Base-by-base conservation (phyloP, 129 eudicot genomes). In the Lactuca saligna region DNA sequence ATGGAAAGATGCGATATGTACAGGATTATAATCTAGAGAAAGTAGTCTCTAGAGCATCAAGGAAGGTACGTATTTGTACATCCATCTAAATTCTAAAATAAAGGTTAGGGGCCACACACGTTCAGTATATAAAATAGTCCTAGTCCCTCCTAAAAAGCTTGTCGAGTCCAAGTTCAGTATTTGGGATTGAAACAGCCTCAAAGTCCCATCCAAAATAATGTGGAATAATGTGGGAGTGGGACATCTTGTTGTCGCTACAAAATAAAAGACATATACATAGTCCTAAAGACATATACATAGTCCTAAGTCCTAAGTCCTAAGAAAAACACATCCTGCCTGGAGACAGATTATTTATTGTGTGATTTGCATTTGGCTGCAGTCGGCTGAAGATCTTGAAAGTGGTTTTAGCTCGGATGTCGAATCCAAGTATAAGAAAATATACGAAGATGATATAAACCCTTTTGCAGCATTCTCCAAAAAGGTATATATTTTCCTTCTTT, bases 401-500 rank as follows among this genome's bases (percentile, higher is more conserved):
- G 99, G 99, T 46, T 89, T 89, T 78, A 68, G 82, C 87, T 89
- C 99, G 49, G 99, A 94, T 76, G 97, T 94, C 51, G 99, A 94
- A 83, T 85, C 99, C 60, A 94, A 94, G 85, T 94, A 94, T 70
- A 94, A 94, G 83, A 94, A 94, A 78, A 94, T 94, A 70, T 94
- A 94, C 14, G 99, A 94, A 77, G 99, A 94, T 12, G 97, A 94
- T 73, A 94, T 94, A 37, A 94, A 94, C 81, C 99, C 99, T 13
- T 94, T 94, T 85, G 97, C 99, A 48, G 99, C 99, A 61, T 94
- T 94, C 72, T 94, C 99, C 3, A 90, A 87, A 77, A 94, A 94
- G 99, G 99, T 94, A 20, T 25, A 25, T 25, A 29, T 34, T 25
- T 34, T 17, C 14, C 3, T 59, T 78, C n/a, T n/a, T n/a, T 65